phyloP scores from a whole-genome alignment of 441 rosid genomes.

The Corymbia citriodora region DNA sequence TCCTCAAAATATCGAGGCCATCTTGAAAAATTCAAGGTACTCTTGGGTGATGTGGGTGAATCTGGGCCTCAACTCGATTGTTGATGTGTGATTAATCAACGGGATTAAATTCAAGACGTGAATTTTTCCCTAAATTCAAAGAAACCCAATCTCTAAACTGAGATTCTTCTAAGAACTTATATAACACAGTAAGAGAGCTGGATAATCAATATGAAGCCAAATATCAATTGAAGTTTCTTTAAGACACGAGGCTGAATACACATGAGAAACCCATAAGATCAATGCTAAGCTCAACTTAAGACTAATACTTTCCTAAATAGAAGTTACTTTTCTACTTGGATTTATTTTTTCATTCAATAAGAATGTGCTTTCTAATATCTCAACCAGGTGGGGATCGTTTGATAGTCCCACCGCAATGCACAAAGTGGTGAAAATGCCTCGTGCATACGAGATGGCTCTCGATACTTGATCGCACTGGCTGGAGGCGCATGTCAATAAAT shows the following conservation, averaged over 20 bases:
- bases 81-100: not conserved
- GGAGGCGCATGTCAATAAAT: slow-evolving; percentile 40
- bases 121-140: too few relatives aligned
- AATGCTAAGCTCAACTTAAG: not conserved
- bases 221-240: not conserved
- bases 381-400: slow-evolving; percentile 60
- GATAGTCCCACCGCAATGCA: slow-evolving; percentile 42
- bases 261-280: not conserved
- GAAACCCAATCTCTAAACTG: not conserved
- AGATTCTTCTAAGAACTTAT: not conserved
- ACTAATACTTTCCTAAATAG: not conserved
- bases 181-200: not conserved
- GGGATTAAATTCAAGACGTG: not conserved
- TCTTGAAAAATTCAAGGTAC: not conserved
- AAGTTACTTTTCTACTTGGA: not conserved
- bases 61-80: not conserved
- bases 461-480: slow-evolving; percentile 57
- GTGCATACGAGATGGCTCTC: slow-evolving; percentile 59
- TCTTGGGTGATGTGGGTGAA: not conserved
- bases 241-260: not conserved
- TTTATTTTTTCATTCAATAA: not conserved
- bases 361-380: not conserved
- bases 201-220: not conserved
- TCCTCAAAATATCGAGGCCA: not conserved
- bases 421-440: slow-evolving; percentile 49